Conservation (phyloP, 768 basidiomycete genomes). For the Lactarius vividus region DNA sequence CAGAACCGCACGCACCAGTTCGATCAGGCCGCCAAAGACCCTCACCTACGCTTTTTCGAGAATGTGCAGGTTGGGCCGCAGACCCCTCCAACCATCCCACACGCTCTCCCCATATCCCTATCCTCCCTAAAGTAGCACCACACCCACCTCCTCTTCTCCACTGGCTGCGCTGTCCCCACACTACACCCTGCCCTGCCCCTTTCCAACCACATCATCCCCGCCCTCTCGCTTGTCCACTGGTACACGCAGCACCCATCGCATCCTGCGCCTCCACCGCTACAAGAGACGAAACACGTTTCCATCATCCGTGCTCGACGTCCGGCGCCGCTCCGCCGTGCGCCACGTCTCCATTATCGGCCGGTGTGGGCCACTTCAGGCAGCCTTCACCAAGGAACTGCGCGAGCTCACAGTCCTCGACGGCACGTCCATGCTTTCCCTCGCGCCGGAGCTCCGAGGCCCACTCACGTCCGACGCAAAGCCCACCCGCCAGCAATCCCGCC, state of each 20-base stretch:
- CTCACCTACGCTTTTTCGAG: conserved; percentile 86
- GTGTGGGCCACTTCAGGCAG: conserved; percentile 84
- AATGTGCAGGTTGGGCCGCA: conserved; percentile 64
- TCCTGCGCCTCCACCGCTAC: conserved; percentile 59
- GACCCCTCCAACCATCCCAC: conserved; percentile 43
- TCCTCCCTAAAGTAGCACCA: conserved; percentile 65
- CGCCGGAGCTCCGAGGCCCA: conserved; percentile 42
- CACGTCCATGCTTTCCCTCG: conserved; percentile 64
- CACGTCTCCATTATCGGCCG: conserved; percentile 83
- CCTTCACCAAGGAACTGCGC: conserved; percentile 90
- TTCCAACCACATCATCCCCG: conserved; percentile 58
- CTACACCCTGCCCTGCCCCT: conserved; percentile 54
- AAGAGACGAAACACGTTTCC: conserved; percentile 66
- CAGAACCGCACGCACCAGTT: conserved; percentile 98
- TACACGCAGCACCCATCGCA: conserved; percentile 90
- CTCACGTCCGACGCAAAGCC: conserved; percentile 39
- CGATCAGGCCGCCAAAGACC: conserved; percentile 73
- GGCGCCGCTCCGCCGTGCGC: conserved; percentile 62
- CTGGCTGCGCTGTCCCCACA: conserved; percentile 73
- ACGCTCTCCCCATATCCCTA: conserved; percentile 59
- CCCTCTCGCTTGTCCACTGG: conserved; percentile 89
- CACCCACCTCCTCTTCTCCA: conserved; percentile 81
- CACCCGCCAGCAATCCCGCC: conserved; percentile 64
- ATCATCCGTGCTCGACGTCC: conserved; percentile 74
- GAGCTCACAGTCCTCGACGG: conserved; percentile 69